Evolutionary conservation across 768 basidiomycete species (phyloP).

Genomic region (Lanmaoa pseudosensibilis): DNA sequence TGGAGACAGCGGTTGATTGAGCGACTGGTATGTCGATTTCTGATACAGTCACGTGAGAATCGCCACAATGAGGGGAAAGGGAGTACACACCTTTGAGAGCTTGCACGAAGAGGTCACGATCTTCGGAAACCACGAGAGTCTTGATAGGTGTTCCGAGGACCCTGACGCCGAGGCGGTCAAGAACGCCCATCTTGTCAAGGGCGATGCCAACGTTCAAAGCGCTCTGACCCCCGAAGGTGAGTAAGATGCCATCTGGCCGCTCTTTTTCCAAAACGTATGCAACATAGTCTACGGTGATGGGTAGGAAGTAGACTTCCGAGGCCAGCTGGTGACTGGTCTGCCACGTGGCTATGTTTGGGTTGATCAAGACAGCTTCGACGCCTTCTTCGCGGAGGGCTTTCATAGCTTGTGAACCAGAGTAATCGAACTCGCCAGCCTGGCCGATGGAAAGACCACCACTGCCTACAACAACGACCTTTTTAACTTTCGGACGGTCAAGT

Average conservation of each 20-base stretch:
- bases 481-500: slow-evolving; percentile 85
- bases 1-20: slow-evolving; percentile 94
- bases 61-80: neutral
- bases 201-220: slow-evolving; percentile 97
- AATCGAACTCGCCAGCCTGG: slow-evolving; percentile 99
- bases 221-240: slow-evolving; percentile 98
- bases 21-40: slow-evolving; percentile 98
- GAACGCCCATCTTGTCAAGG: slow-evolving; percentile 93
- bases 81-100: slow-evolving; percentile 81
- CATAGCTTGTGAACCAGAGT: slow-evolving; percentile 97
- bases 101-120: slow-evolving; percentile 93
- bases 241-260: slow-evolving; percentile 92
- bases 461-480: slow-evolving; percentile 94
- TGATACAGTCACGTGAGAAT: slow-evolving; percentile 33
- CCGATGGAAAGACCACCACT: slow-evolving; percentile 96
- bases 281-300: slow-evolving; percentile 95
- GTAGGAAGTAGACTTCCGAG: slow-evolving; percentile 95
- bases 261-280: slow-evolving; percentile 99
- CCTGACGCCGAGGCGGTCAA: slow-evolving; percentile 88
- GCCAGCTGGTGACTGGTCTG: slow-evolving; percentile 98
- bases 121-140: slow-evolving; percentile 95
- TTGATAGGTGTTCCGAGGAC: slow-evolving; percentile 94
- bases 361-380: slow-evolving; percentile 91
- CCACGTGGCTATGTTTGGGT: slow-evolving; percentile 99
- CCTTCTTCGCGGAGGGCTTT: slow-evolving; percentile 97